Evolutionary conservation across 148 eudicot species (phyloP).

Genomic region (Fagopyrum tataricum): DNA sequence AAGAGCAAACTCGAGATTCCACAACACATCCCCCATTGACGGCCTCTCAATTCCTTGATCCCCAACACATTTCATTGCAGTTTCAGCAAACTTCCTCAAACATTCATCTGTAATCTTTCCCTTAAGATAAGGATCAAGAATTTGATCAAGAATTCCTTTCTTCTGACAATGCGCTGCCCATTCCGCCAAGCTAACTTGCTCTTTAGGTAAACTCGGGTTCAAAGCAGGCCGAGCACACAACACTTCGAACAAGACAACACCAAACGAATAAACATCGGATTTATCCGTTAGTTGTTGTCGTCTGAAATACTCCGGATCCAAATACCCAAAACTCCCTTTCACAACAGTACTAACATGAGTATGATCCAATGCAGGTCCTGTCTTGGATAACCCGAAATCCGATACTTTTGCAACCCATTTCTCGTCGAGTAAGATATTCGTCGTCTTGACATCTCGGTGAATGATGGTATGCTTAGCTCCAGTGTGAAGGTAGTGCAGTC

Average conservation of each 20-base stretch:
- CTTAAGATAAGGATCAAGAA: conserved; percentile 67
- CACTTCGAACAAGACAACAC: conserved; percentile 83
- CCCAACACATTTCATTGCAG: conserved; percentile 76
- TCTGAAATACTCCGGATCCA: no score
- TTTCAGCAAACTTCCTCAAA: conserved; percentile 77
- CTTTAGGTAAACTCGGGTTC: conserved; percentile 80
- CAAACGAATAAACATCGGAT: conserved; percentile 69
- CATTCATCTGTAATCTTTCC: conserved; percentile 91
- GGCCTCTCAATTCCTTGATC: conserved; percentile 88
- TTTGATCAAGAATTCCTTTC: conserved; percentile 85
- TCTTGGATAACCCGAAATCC: conserved; percentile 86
- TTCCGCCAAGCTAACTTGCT: conserved; percentile 88
- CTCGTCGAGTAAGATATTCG: no score
- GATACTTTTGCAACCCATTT: conserved; percentile 92
- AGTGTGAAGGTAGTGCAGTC: conserved; percentile 9
- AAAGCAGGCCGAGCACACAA: conserved; percentile 89
- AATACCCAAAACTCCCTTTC: conserved; percentile 7
- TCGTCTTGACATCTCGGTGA: no score
- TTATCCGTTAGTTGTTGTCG: no score
- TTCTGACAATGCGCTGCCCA: conserved; percentile 80
- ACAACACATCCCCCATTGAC: conserved; percentile 92
- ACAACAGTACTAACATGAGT: conserved; percentile 88
- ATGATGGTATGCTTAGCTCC: no score
- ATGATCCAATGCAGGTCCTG: conserved; percentile 83
- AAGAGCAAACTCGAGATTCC: conserved; percentile 90